Evolutionary conservation across 129 eudicot species (phyloP), one percentile per base, ranked within the genome.

Genomic region (Saussurea involucrata): DNA sequence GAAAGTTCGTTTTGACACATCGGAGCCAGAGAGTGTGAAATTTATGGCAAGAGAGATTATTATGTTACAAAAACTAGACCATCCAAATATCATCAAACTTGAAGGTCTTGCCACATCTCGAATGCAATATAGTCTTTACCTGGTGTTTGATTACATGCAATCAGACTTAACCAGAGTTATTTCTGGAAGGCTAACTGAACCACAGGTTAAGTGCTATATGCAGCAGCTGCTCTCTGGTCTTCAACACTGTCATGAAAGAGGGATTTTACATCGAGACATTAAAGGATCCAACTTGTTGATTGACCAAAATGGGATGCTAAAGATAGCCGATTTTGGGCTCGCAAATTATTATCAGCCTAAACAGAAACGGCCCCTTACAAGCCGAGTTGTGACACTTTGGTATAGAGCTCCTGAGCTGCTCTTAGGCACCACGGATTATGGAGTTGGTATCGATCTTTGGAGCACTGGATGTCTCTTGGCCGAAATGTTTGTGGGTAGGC

Each of bases 391-490:
- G 73, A 92, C 97, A 72, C 88, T 92, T 28, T 92, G 97, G 97
- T 92, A 92, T 57, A 79, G 97, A 68, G 95, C 97, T 63, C 97
- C 97, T 6, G 97, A 92, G 75, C 77, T 92, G 78, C 95, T 92
- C 24, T 80, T 92, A 74, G 92, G 97, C 58, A 83, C 92, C 18
- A 85, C 95, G 0, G 95, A 92, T 28, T 92, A 92, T 78, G 95
- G 95, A 72, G 97, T 87, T n/a, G 97, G 97, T 24, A 87, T 92
- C 64, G 95, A 92, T 85, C 95, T 92, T 53, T 92, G 97, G 97
- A 92, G 97, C 81, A 83, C 92, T 3, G 97, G 97, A 18, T 92
- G 97, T 61, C 85, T 92, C 21, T 67, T 92, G 64, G 97, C 89
- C 0, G 95, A 92, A 87, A 92, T 92, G 97, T 92, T 92, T 79